A percentile compares a stretch with the other conserved stretches of the same genome.
These are phyloP conservation scores for Exophiala alcalophila DNA, from an alignment of 2,329 filamentous ascomycete genomes.

Conservation along the genomic window DNA sequence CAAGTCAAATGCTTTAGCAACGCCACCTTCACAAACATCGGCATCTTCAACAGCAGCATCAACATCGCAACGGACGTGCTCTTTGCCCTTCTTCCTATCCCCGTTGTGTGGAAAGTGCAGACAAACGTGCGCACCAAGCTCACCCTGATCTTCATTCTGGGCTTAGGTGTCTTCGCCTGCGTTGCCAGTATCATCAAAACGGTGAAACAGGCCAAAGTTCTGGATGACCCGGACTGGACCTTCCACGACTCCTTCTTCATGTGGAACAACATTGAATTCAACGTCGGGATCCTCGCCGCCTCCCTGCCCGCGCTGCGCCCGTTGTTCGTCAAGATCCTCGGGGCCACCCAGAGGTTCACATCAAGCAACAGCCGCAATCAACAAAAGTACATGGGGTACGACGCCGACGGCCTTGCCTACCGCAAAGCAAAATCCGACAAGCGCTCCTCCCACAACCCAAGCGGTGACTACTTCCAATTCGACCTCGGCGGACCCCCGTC, in stretches of 20 bases:
- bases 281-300: slow-evolving; percentile 42
- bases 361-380: slow-evolving; percentile 8
- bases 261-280: slow-evolving; percentile 40
- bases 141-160: slow-evolving; percentile 43
- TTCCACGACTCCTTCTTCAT: slow-evolving; percentile 25
- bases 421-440: slow-evolving; percentile 9
- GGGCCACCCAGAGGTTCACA: slow-evolving; percentile 18
- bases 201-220: slow-evolving; percentile 17
- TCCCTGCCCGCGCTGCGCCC: slow-evolving; percentile 43
- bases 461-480: slow-evolving; percentile 20
- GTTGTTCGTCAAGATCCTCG: slow-evolving; percentile 31
- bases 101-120: slow-evolving; percentile 44
- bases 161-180: slow-evolving; percentile 46
- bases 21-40: slow-evolving; percentile 43
- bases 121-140: slow-evolving; percentile 40
- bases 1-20: slow-evolving; percentile 45
- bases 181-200: slow-evolving; percentile 44
- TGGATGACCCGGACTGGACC: slow-evolving; percentile 21
- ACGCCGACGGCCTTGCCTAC: slow-evolving; percentile 23
- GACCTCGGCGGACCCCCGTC: slow-evolving; percentile 16
- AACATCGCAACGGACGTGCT: slow-evolving; percentile 47
- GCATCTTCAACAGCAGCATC: slow-evolving; percentile 48
- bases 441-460: slow-evolving; percentile 11
- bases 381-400: slow-evolving; percentile 13
- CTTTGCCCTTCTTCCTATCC: slow-evolving; percentile 45